Evolutionary conservation across 2,329 filamentous ascomycete species (phyloP).

Genomic region (Colletotrichum tropicicola): DNA sequence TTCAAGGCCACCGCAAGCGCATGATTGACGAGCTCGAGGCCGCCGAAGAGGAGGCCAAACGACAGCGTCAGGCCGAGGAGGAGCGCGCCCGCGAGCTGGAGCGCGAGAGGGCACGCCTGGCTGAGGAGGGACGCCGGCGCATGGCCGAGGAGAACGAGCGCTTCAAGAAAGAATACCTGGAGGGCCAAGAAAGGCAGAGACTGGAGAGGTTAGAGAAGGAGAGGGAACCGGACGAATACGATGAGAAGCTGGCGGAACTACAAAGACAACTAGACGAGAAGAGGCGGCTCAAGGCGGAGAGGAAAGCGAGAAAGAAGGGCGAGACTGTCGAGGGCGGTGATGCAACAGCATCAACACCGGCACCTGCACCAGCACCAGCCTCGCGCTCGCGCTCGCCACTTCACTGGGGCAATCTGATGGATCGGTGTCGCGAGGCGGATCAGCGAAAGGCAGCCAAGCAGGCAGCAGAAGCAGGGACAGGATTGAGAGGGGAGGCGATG

Average conservation of each 20-base stretch:
- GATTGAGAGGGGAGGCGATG: background rate
- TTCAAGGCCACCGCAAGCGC: conserved; percentile 76
- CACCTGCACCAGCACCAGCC: background rate
- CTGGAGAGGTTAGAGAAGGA: conserved; percentile 35
- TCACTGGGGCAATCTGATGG: conserved; percentile 32
- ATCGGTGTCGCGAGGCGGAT: conserved; percentile 40
- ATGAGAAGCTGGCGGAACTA: conserved; percentile 32
- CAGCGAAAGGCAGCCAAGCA: conserved; percentile 61
- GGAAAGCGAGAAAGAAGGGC: conserved; percentile 41
- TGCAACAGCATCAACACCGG: background rate
- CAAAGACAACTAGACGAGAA: conserved; percentile 44
- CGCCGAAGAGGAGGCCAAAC: conserved; percentile 73
- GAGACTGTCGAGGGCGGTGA: background rate
- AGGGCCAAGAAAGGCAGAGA: background rate
- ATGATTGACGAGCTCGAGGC: conserved; percentile 90
- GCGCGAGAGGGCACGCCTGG: conserved; percentile 46
- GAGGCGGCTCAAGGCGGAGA: conserved; percentile 45
- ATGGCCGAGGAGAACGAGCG: conserved; percentile 49
- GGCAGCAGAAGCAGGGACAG: conserved; percentile 55
- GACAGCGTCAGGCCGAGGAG: conserved; percentile 60
- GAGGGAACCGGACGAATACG: conserved; percentile 42
- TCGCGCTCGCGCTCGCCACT: conserved; percentile 6
- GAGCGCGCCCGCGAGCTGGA: conserved; percentile 45
- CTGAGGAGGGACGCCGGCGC: conserved; percentile 43
- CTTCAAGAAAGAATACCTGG: conserved; percentile 46